Evolutionary conservation across 2,329 filamentous ascomycete genomes (phyloP), one percentile per base, ranked within the genome.

Genomic region (Neocucurbitaria cava): DNA sequence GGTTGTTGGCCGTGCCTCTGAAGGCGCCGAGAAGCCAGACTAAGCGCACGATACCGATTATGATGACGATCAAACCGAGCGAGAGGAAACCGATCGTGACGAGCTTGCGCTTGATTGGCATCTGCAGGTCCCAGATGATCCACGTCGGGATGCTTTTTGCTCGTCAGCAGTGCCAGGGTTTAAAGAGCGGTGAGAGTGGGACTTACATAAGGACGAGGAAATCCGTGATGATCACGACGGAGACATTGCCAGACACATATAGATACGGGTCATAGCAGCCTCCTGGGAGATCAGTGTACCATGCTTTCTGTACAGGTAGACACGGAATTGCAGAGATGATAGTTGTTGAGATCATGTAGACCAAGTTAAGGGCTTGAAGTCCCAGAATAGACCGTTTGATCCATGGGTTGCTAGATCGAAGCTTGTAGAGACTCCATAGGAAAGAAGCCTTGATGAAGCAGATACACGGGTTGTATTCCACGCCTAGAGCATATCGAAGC

Each of bases 71-170:
- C 49, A 64, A 45, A 41, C 61, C 61, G 21, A 64, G 54, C 4
- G 59, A 62, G 30, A 68, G 46, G 52, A 68, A 68, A 7, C 54
- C 52, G 15, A 60, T 61, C 10, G 54, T 60, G 17, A 64, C 42
- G 21, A 65, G 15, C 35, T 63, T 65, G 8, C 49, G 49, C 18
- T 49, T 52, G 2, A 63, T 35, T 5, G 61, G 40, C 62, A 68
- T 67, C 35, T 64, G 59, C 8, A 68, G 39, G 23, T 63, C 65
- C 55, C 58, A 66, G 13, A 68, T 62, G 3, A 68, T 68, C 65
- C 62, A 66, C 0, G 65, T 62, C 6, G 65, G 65, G 48, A 68
- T 68, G 5, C 54, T 57, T 39, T 10, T n/a, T 40, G 23, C 3
- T n/a, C 15, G 18, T 51, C 26, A 49, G 46, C 28, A 17, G n/a